Conservation (phyloP, 345 rosid species). For the Eucalyptus cloeziana region DNA sequence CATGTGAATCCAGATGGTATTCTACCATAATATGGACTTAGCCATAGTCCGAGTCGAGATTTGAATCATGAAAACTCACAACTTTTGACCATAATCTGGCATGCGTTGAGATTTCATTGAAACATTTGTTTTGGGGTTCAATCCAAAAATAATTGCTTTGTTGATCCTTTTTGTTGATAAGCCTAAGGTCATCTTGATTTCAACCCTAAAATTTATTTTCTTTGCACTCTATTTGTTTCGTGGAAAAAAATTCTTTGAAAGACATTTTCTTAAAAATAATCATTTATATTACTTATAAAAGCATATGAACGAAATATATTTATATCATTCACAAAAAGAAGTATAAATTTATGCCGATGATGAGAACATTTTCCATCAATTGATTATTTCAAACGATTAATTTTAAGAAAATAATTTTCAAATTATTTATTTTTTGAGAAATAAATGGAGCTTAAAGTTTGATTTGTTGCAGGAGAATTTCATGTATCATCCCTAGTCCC, state of each 20-base stretch:
- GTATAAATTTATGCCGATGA: no score
- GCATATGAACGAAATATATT: background rate
- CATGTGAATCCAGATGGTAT: background rate
- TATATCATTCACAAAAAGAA: no score
- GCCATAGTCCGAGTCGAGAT: background rate
- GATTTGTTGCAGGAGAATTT: background rate
- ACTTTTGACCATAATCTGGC: background rate
- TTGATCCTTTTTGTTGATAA: background rate
- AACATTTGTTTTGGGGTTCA: background rate
- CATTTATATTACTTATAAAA: background rate
- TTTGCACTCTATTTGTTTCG: background rate
- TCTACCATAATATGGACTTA: background rate
- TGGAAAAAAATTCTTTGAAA: background rate
- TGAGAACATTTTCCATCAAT: no score
- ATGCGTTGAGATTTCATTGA: background rate
- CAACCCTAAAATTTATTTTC: background rate
- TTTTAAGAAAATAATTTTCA: background rate
- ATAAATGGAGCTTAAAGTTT: background rate
- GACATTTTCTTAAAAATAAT: background rate
- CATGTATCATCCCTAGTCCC: background rate
- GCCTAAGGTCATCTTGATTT: background rate
- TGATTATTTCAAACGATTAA: no score
- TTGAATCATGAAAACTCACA: background rate
- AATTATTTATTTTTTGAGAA: no score
- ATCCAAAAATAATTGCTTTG: background rate